Evolutionary conservation across 2,329 filamentous ascomycete genomes (phyloP).

Genomic region (Fusarium robinianum): DNA sequence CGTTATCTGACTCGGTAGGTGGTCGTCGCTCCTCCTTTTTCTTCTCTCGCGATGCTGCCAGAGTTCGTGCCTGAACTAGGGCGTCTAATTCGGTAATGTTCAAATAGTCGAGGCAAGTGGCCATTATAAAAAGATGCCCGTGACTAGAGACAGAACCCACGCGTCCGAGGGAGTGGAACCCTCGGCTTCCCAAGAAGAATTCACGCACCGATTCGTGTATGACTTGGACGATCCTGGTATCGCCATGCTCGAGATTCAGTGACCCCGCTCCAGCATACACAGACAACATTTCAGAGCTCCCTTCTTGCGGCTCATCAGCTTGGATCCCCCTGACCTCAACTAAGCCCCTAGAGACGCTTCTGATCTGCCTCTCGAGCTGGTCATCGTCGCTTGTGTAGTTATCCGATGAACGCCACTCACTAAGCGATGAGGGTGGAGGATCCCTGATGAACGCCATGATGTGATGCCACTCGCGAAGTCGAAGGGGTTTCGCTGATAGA

Average conservation of each 20-base stretch:
- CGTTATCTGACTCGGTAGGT: not conserved
- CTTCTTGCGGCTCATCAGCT: not conserved
- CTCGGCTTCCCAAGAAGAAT: constrained; percentile 4
- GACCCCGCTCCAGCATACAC: constrained; percentile 17
- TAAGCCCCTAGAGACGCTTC: constrained; percentile 6
- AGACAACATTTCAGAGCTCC: not conserved
- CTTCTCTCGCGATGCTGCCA: not conserved
- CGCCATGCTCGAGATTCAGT: constrained; percentile 12
- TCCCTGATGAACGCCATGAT: constrained; percentile 13
- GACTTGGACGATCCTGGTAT: constrained; percentile 7
- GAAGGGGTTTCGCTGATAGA: constrained; percentile 1
- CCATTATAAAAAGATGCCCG: constrained; percentile 7
- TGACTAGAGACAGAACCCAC: accelerated
- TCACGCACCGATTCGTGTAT: constrained; percentile 20
- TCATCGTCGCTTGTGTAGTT: constrained; percentile 7
- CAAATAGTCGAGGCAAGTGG: constrained; percentile 19
- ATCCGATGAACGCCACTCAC: constrained; percentile 4
- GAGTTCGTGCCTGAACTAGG: constrained; percentile 1
- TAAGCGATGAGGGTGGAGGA: not conserved
- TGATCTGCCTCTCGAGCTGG: constrained; percentile 20
- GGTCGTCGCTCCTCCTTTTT: not conserved
- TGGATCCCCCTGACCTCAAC: constrained; percentile 6
- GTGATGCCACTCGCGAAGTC: constrained; percentile 25
- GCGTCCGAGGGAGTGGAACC: not conserved
- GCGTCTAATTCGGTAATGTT: constrained; percentile 13